Evolutionary conservation across 768 basidiomycete genomes (phyloP).

Genomic region (Kwoniella mangroviensis): DNA sequence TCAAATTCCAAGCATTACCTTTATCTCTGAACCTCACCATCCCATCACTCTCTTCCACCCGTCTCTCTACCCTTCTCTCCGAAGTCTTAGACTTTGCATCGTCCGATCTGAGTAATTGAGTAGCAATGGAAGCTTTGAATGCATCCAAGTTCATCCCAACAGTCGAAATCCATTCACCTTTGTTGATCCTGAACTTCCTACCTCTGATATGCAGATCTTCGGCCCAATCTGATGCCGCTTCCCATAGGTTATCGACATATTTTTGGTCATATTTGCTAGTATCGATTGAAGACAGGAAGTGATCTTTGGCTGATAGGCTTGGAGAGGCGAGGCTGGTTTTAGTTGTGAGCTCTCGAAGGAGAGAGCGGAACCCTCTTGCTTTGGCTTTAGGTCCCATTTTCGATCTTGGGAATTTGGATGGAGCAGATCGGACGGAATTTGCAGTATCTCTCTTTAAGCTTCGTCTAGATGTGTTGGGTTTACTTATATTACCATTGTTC

Average conservation of each 20-base stretch:
- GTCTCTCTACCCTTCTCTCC: too few relatives aligned
- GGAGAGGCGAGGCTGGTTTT: neutral
- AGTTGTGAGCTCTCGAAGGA: neutral
- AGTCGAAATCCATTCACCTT: neutral
- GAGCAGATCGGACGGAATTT: too few relatives aligned
- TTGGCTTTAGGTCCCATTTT: neutral
- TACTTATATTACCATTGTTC: too few relatives aligned
- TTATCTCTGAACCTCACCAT: too few relatives aligned
- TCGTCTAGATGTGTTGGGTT: too few relatives aligned
- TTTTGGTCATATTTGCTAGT: neutral
- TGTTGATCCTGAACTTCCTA: neutral
- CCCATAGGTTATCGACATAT: neutral
- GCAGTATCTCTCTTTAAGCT: too few relatives aligned
- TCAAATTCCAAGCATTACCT: too few relatives aligned
- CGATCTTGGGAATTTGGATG: neutral
- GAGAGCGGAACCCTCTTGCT: neutral
- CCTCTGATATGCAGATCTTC: neutral
- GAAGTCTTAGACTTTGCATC: too few relatives aligned
- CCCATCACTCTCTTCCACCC: too few relatives aligned
- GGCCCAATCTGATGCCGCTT: neutral
- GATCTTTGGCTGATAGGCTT: neutral
- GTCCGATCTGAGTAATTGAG: too few relatives aligned
- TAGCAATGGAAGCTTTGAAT: neutral
- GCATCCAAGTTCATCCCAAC: neutral
- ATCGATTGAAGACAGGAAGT: neutral